Conservation (phyloP, 2,329 filamentous ascomycete species). For the Exophiala xenobiotica region DNA sequence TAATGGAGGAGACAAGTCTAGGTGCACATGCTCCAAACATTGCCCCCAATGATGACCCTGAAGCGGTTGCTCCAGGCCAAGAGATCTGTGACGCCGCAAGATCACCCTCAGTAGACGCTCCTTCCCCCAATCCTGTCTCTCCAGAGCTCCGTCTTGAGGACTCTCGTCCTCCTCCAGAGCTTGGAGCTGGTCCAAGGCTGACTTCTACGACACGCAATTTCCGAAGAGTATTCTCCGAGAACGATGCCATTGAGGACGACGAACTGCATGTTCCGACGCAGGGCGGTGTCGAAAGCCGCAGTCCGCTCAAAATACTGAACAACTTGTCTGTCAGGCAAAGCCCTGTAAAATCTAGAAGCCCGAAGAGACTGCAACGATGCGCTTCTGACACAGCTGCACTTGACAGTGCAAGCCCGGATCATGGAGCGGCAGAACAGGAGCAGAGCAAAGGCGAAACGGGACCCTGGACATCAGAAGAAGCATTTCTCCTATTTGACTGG, state of each 20-base stretch:
- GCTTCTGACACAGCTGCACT: slow-evolving; percentile 17
- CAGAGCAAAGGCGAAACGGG: slow-evolving; percentile 13
- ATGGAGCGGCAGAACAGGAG: not conserved
- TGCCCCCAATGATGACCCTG: not conserved
- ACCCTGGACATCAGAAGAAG: slow-evolving; percentile 32
- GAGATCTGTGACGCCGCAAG: not conserved
- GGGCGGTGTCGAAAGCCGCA: not conserved
- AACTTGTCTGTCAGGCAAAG: slow-evolving; percentile 8
- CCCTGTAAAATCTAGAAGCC: slow-evolving; percentile 9
- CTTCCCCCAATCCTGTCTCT: not conserved
- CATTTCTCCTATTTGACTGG: slow-evolving; percentile 30
- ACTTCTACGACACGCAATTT: slow-evolving; percentile 10
- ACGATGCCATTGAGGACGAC: slow-evolving; percentile 17
- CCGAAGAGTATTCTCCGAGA: slow-evolving; percentile 22
- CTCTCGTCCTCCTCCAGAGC: not conserved
- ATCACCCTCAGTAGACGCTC: not conserved
- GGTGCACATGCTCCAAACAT: not conserved
- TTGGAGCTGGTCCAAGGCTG: not conserved
- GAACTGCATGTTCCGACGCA: not conserved
- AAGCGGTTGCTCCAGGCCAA: not conserved
- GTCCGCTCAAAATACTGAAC: slow-evolving; percentile 10
- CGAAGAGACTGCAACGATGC: slow-evolving; percentile 15
- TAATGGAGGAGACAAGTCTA: not conserved
- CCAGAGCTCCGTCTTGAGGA: not conserved
- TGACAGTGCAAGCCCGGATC: not conserved